Percentiles rank a stretch among this genome's conserved stretches.
These are phyloP conservation scores for Saussurea involucrata DNA, from an alignment of 129 eudicot species.

Conservation along the genomic window DNA sequence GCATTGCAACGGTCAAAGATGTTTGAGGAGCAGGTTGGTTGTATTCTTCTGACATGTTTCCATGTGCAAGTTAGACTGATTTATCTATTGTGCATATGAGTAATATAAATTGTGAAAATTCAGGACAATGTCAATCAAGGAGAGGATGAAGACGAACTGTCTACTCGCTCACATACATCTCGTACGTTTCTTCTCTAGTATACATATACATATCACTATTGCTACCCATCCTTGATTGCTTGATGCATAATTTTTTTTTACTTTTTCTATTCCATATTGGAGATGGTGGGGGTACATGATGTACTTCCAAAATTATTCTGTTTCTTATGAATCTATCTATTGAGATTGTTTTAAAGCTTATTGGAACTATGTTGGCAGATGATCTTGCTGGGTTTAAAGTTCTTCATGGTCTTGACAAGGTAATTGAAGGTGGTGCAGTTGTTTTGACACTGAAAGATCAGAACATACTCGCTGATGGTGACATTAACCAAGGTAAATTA, in stretches of 20 bases:
- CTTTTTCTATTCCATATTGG: neutral
- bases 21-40: slow-evolving; percentile 89
- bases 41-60: neutral
- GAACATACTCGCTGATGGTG: slow-evolving; percentile 92
- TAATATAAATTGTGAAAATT: slow-evolving; percentile 1
- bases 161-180: slow-evolving; percentile 39
- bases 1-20: slow-evolving; percentile 74
- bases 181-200: slow-evolving; percentile 34
- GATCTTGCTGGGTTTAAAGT: slow-evolving; percentile 85
- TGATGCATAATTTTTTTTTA: neutral
- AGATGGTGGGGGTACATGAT: neutral
- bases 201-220: neutral
- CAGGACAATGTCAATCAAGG: slow-evolving; percentile 80
- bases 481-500: slow-evolving; percentile 67
- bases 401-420: slow-evolving; percentile 97
- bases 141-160: slow-evolving; percentile 58
- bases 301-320: neutral
- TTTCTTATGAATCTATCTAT: neutral
- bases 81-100: slow-evolving; percentile 14
- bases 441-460: slow-evolving; percentile 99
- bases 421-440: slow-evolving; percentile 97
- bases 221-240: neutral
- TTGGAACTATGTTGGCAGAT: slow-evolving; percentile 34
- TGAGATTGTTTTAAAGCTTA: neutral
- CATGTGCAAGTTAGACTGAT: neutral